Evolutionary conservation across 179 eudicot genomes (phyloP), one percentile per base, ranked within the genome.

Genomic region (Sideroxylon spinosum): DNA sequence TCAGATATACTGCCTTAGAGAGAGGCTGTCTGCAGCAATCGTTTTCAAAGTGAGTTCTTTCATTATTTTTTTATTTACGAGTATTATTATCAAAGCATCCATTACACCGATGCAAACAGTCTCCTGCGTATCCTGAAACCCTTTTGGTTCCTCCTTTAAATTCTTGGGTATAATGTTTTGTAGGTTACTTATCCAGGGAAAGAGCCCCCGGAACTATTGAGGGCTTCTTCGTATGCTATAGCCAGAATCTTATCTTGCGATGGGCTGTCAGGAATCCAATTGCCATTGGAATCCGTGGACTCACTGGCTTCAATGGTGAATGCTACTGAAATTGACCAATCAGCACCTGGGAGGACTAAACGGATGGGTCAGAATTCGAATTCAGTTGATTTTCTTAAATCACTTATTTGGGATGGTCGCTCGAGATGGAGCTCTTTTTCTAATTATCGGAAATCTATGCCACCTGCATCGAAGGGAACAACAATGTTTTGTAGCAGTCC

Each of bases 1-100:
- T 79, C 96, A 92, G 68, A 85, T 94, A 76, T 96, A 96, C 86
- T 96, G 99, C 84, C 85, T 96, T 80, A 90, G 98, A 84, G 99
- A 96, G 86, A 88, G 99, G 67, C 70, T 96, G 50, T 87, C 91
- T 69, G 97, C 92, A 1, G 93, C 99, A 77, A 87, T 88, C 78
- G 84, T 89, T 83, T 90, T 85, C 85, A 94, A 89, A 77, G 99
- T 95, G 87, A 80, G 85, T 65, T 65, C 37, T 77, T 63, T 13
- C 61, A 9, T 44, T 64, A 64, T 26, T n/a, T 26, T n/a, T 56
- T 32, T 46, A 6, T n/a, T 20, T 44, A 10, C 60, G 50, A 2
- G 6, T 28, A 5, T 49, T 55, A 17, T 28, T 25, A 32, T 59
- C 22, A 9, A 48, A 0, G 44, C 32, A 46, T 32, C 44, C 28